phyloP scores from a whole-genome alignment of 2,329 filamentous ascomycete species.

The Ceratocystis cubensis region DNA sequence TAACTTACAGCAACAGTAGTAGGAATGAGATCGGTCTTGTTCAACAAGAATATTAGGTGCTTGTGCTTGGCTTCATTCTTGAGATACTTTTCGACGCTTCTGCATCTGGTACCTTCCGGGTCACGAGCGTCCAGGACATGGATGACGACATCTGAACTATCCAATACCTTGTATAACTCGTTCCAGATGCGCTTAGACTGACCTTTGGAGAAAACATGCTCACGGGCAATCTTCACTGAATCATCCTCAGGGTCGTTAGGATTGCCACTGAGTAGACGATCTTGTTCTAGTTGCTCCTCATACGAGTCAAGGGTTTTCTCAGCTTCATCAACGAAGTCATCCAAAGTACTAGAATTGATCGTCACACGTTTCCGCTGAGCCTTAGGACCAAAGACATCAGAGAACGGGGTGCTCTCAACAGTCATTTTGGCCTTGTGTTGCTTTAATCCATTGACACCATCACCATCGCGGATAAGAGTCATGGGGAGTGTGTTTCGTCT shows the following conservation, averaged over 20 bases:
- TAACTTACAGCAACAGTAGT: conserved; percentile 86
- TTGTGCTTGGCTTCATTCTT: conserved; percentile 85
- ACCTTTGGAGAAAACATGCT: conserved; percentile 86
- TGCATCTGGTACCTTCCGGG: conserved; percentile 78
- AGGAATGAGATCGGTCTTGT: conserved; percentile 65
- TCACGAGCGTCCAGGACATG: conserved; percentile 86
- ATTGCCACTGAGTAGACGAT: conserved; percentile 60
- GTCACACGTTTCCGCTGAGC: conserved; percentile 87
- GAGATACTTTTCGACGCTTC: conserved; percentile 71
- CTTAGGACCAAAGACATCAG: conserved; percentile 85
- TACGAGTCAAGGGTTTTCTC: conserved; percentile 72
- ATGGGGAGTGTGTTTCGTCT: conserved; percentile 96
- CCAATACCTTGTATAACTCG: conserved; percentile 88
- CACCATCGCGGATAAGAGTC: conserved; percentile 76
- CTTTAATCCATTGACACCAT: conserved; percentile 64
- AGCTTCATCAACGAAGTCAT: conserved; percentile 68
- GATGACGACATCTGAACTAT: conserved; percentile 71
- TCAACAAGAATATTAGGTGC: conserved; percentile 50
- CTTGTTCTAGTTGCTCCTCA: conserved; percentile 66
- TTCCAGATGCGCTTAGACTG: conserved; percentile 97
- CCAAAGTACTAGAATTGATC: conserved; percentile 67
- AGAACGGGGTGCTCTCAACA: conserved; percentile 74
- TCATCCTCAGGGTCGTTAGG: conserved; percentile 40
- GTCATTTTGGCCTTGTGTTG: conserved; percentile 90
- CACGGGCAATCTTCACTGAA: conserved; percentile 51